Conservation (phyloP, 2,329 filamentous ascomycete species). For the Aspergillus udagawae region DNA sequence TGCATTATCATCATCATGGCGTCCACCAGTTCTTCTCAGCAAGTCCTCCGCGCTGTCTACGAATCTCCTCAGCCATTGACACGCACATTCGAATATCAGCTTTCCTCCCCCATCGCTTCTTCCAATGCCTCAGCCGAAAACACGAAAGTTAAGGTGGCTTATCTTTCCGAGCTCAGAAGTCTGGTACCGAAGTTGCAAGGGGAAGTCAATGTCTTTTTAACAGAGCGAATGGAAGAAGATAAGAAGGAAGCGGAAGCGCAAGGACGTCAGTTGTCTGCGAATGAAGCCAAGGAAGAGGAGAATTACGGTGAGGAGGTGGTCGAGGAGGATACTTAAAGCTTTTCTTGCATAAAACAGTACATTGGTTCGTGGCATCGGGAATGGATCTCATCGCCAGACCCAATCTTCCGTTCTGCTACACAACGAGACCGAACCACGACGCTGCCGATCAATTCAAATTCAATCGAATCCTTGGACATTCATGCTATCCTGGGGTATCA, state of each 20-base stretch:
- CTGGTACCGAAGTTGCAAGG: constrained; percentile 51
- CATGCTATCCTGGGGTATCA: constrained; percentile 36
- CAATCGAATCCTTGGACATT: constrained; percentile 18
- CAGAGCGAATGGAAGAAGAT: constrained; percentile 60
- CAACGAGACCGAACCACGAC: neutral
- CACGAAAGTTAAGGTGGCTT: constrained; percentile 47
- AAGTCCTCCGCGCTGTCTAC: constrained; percentile 24
- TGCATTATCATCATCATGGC: constrained; percentile 5
- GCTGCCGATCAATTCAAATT: neutral
- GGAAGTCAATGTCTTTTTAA: constrained; percentile 58
- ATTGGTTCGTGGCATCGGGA: neutral
- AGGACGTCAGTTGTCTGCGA: constrained; percentile 33
- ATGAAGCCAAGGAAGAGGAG: constrained; percentile 46
- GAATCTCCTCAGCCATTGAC: constrained; percentile 24
- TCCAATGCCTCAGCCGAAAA: constrained; percentile 14
- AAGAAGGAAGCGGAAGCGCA: constrained; percentile 40
- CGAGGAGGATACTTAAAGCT: constrained; percentile 56
- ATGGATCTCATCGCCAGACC: neutral
- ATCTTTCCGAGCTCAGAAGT: constrained; percentile 49
- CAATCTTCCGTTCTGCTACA: neutral
- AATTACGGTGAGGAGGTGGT: constrained; percentile 80
- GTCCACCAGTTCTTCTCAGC: constrained; percentile 5
- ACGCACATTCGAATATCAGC: constrained; percentile 31
- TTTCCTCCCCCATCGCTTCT: constrained; percentile 20
- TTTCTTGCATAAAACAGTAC: constrained; percentile 12